Percentiles rank a stretch among this genome's conserved stretches.
phyloP scores from a whole-genome alignment of 768 basidiomycete genomes.

The Dictyophora rubrovolvata region DNA sequence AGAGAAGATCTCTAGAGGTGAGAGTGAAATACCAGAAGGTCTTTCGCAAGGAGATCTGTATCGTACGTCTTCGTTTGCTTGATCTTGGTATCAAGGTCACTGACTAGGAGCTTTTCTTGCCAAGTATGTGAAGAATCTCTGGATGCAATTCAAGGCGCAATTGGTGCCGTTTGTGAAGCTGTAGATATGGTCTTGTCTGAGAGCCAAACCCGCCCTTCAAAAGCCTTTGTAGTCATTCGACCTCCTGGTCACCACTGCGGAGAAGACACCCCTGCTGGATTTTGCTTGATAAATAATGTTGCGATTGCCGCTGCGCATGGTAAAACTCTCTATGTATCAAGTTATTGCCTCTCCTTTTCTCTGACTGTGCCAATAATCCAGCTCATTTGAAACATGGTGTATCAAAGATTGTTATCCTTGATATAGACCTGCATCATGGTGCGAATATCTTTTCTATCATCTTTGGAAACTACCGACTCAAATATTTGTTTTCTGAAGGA shows the following conservation, averaged over 20 bases:
- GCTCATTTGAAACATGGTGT: conserved; percentile 75
- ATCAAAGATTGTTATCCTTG: conserved; percentile 74
- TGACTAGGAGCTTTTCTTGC: neutral
- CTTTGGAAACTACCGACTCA: neutral
- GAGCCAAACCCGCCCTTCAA: conserved; percentile 2
- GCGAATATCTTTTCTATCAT: conserved; percentile 10
- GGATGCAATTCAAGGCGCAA: conserved; percentile 68
- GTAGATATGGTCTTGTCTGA: conserved; percentile 59
- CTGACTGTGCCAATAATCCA: conserved; percentile 20
- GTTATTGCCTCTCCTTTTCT: neutral
- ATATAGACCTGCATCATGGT: conserved; percentile 92
- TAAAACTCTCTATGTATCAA: conserved; percentile 21
- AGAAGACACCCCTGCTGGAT: conserved; percentile 81
- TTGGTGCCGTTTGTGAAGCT: conserved; percentile 81
- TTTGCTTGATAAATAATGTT: conserved; percentile 95
- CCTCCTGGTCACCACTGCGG: conserved; percentile 96
- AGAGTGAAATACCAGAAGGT: conserved; percentile 66
- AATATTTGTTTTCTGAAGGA: conserved; percentile 38
- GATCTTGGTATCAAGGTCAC: neutral
- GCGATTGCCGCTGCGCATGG: conserved; percentile 86
- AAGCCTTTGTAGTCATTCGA: conserved; percentile 75
- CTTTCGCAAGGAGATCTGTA: conserved; percentile 77
- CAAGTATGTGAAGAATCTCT: conserved; percentile 72
- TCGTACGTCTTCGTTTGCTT: conserved; percentile 35
- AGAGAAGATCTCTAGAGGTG: conserved; percentile 49